phyloP scores from a whole-genome alignment of 257 asterid species.

The Solanum phureja region DNA sequence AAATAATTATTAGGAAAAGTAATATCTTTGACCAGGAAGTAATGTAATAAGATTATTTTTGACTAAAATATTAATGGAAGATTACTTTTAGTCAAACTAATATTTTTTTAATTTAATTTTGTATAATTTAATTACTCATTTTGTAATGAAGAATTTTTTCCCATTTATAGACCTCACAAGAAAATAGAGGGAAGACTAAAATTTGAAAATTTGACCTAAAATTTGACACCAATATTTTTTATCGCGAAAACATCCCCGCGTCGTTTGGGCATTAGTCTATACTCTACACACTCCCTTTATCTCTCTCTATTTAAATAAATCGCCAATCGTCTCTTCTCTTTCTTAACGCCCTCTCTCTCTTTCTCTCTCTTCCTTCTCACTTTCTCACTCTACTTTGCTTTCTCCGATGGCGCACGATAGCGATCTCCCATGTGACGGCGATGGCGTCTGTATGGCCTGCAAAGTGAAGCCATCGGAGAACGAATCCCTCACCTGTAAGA shows the following conservation, averaged over 20 bases:
- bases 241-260: background rate
- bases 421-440: slow-evolving; percentile 84
- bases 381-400: background rate
- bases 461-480: slow-evolving; percentile 30
- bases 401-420: slow-evolving; percentile 42
- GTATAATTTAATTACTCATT: background rate
- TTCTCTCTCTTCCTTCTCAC: background rate
- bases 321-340: background rate
- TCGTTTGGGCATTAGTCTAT: background rate
- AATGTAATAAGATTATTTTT: background rate
- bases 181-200: slow-evolving; percentile 2
- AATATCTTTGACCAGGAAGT: background rate
- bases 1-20: background rate
- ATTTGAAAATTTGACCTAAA: slow-evolving; percentile 1
- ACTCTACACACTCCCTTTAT: background rate
- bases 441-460: slow-evolving; percentile 81
- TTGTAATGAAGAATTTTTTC: background rate
- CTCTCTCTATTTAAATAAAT: background rate
- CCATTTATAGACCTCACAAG: background rate
- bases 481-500: slow-evolving; percentile 53
- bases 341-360: background rate
- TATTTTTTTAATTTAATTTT: background rate
- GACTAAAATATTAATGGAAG: background rate
- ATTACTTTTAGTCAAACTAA: background rate
- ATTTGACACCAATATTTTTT: background rate